Evolutionary conservation across 2,329 filamentous ascomycete species (phyloP).

Genomic region (Hymenoscyphus salicellus): DNA sequence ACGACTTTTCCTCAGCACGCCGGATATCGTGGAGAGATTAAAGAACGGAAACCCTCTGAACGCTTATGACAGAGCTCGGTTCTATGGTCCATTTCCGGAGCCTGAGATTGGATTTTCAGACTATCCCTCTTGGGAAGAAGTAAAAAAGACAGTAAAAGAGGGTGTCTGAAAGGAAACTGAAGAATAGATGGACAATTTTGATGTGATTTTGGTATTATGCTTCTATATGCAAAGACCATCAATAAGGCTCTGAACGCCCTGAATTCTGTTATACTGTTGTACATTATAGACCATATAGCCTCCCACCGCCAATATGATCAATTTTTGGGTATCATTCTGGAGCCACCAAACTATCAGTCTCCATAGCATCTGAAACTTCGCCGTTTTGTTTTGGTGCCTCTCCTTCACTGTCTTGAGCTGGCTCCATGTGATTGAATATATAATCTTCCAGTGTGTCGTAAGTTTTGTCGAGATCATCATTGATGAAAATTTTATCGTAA

Average conservation of each 20-base stretch:
- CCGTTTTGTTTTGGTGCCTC: conserved; percentile 5
- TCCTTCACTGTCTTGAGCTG: conserved; percentile 15
- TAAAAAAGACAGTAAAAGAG: conserved; percentile 17
- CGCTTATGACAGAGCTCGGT: conserved; percentile 44
- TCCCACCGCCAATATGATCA: background rate
- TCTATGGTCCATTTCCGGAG: conserved; percentile 44
- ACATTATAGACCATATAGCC: conserved; percentile 4
- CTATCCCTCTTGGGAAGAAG: conserved; percentile 34
- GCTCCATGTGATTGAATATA: conserved; percentile 39
- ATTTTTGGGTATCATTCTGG: background rate
- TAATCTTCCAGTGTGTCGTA: conserved; percentile 50
- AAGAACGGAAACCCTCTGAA: conserved; percentile 41
- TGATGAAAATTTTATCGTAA: conserved; percentile 51
- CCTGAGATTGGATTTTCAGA: conserved; percentile 38
- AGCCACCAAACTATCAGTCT: background rate
- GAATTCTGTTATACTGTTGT: conserved; percentile 12
- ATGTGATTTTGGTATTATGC: conserved; percentile 8
- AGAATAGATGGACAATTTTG: background rate
- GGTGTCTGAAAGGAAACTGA: background rate
- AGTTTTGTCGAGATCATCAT: conserved; percentile 49
- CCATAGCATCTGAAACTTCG: background rate
- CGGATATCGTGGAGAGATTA: conserved; percentile 46
- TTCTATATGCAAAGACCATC: conserved; percentile 8
- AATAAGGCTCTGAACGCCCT: background rate
- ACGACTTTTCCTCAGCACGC: conserved; percentile 48